Conservation (phyloP, 1,284 basidiomycete species). For the Pseudozyma tsukubaensis region DNA sequence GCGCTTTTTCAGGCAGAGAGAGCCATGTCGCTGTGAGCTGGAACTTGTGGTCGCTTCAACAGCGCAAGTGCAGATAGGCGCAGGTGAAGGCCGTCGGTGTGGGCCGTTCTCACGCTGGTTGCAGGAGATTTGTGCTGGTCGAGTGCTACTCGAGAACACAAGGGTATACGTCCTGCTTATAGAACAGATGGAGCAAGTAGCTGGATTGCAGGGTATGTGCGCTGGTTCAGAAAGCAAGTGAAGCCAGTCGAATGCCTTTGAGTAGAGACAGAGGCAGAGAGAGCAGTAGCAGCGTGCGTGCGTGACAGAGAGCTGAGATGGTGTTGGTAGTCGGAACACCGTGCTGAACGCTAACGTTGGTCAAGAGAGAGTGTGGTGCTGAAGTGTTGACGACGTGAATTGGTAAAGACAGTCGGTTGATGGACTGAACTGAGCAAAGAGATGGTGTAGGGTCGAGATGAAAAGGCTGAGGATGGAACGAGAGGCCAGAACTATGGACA, state of each 20-base stretch:
- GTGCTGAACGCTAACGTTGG: neutral
- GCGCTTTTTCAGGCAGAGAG: neutral
- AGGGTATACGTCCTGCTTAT: no score
- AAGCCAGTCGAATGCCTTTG: no score
- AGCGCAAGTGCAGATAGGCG: no score
- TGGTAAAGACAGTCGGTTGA: conserved; percentile 5
- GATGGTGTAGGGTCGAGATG: neutral
- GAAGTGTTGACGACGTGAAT: conserved; percentile 1
- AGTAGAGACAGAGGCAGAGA: neutral
- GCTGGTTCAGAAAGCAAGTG: no score
- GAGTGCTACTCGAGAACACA: conserved; percentile 1
- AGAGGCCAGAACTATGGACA: neutral
- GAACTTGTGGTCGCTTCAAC: no score
- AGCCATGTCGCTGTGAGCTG: conserved; percentile 10
- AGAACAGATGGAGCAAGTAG: conserved; percentile 4
- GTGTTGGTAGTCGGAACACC: conserved; percentile 9
- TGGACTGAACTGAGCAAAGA: neutral
- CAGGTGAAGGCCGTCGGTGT: no score
- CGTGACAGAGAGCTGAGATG: neutral
- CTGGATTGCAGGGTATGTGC: neutral
- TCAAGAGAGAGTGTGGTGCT: neutral
- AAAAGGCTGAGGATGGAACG: neutral
- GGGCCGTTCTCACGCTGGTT: no score
- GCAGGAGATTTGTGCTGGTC: no score
- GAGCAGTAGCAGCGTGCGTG: neutral